Evolutionary conservation across 352 stramenopile species (phyloP).

Genomic region (Globisporangium orthogonon): DNA sequence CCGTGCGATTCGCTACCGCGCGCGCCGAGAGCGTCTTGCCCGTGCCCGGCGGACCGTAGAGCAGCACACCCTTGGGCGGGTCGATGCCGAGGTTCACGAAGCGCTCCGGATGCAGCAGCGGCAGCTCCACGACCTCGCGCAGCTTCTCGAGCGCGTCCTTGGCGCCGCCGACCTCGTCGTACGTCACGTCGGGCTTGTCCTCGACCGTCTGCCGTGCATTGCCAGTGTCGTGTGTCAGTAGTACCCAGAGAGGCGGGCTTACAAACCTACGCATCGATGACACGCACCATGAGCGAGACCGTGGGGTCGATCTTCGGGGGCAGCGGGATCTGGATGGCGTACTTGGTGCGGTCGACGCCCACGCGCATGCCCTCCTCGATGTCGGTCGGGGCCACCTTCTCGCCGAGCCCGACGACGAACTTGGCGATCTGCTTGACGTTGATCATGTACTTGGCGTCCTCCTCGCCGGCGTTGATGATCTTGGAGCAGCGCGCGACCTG

Average conservation of each 20-base stretch:
- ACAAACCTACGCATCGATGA: neutral
- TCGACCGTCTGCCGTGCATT: conserved; percentile 91
- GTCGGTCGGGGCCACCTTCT: conserved; percentile 98
- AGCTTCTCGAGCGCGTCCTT: conserved; percentile 99
- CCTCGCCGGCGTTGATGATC: conserved; percentile 91
- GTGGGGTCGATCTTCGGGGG: conserved; percentile 99
- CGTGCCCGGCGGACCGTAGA: conserved; percentile 96
- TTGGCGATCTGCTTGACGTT: conserved; percentile 99
- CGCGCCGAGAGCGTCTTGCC: conserved; percentile 96
- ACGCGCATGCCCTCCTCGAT: conserved; percentile 99
- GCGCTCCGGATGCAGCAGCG: conserved; percentile 96
- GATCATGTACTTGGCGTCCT: conserved; percentile 99
- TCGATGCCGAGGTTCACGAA: conserved; percentile 99
- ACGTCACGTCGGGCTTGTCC: conserved; percentile 99
- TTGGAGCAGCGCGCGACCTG: conserved; percentile 96
- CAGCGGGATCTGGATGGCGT: conserved; percentile 97
- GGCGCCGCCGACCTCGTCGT: conserved; percentile 98
- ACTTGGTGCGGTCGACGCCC: conserved; percentile 96
- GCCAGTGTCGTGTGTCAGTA: too few relatives aligned
- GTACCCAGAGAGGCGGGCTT: too few relatives aligned
- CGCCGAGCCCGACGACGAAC: conserved; percentile 97
- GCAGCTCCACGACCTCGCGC: conserved; percentile 97
- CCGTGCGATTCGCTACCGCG: conserved; percentile 97
- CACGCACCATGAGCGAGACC: conserved; percentile 76
- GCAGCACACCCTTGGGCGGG: conserved; percentile 97